These are phyloP conservation scores for Aspergillus sp. DNA, from an alignment of 2,329 filamentous ascomycete species.

Conservation along the genomic window DNA sequence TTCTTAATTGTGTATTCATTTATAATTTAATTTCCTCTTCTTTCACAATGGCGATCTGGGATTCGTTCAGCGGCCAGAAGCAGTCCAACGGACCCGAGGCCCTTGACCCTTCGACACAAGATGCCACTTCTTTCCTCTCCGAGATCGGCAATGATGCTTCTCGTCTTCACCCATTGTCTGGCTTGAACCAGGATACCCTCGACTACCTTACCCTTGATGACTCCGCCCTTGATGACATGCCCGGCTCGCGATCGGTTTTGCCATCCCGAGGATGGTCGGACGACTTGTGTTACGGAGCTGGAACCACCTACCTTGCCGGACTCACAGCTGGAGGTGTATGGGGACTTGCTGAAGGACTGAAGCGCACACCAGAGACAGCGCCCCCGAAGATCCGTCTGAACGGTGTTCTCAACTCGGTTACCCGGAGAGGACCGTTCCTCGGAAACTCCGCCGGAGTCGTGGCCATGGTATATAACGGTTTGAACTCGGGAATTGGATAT, in stretches of 20 bases:
- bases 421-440: slow-evolving; percentile 85
- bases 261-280: slow-evolving; percentile 97
- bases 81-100: slow-evolving; percentile 50
- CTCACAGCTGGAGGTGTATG: slow-evolving; percentile 81
- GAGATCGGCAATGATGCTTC: slow-evolving; percentile 76
- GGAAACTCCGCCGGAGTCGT: slow-evolving; percentile 95
- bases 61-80: slow-evolving; percentile 58
- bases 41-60: slow-evolving; percentile 53
- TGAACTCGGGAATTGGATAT: slow-evolving; percentile 80
- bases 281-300: slow-evolving; percentile 95
- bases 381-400: slow-evolving; percentile 91
- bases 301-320: slow-evolving; percentile 86
- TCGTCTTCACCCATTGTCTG: slow-evolving; percentile 86
- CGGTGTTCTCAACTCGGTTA: slow-evolving; percentile 90
- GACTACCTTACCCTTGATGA: slow-evolving; percentile 96
- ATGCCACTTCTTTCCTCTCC: slow-evolving; percentile 82
- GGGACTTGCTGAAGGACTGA: slow-evolving; percentile 86
- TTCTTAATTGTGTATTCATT: slow-evolving; percentile 20
- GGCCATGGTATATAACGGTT: slow-evolving; percentile 91
- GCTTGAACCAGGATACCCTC: slow-evolving; percentile 84
- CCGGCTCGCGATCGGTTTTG: slow-evolving; percentile 79
- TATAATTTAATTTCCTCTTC: slow-evolving; percentile 13
- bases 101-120: slow-evolving; percentile 71
- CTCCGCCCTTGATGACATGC: slow-evolving; percentile 77
- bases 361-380: slow-evolving; percentile 62